phyloP scores from a whole-genome alignment of 2,329 filamentous ascomycete genomes.

The Cladophialophora bantiana region DNA sequence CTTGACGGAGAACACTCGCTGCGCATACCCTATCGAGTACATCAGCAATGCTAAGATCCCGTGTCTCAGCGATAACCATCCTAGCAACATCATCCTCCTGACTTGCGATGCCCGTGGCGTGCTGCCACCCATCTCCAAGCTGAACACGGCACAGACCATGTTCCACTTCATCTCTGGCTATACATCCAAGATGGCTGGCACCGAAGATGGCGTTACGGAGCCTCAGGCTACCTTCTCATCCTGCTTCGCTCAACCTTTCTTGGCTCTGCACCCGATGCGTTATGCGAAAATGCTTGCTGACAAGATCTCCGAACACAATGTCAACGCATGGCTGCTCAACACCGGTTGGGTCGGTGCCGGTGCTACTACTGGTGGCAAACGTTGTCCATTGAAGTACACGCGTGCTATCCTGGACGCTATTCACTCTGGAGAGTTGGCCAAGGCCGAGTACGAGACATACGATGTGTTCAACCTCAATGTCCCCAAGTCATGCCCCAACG shows the following conservation, averaged over 20 bases:
- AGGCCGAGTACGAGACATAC: slow-evolving; percentile 92
- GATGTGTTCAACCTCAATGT: slow-evolving; percentile 96
- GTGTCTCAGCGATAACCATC: slow-evolving; percentile 85
- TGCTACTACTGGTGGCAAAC: slow-evolving; percentile 89
- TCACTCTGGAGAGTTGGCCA: slow-evolving; percentile 93
- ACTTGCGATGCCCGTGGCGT: slow-evolving; percentile 98
- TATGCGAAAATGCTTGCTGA: slow-evolving; percentile 98
- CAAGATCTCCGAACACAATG: slow-evolving; percentile 94
- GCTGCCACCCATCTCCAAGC: slow-evolving; percentile 96
- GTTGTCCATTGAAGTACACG: slow-evolving; percentile 98
- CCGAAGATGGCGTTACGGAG: slow-evolving; percentile 95
- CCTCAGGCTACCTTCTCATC: slow-evolving; percentile 98
- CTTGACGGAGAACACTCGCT: slow-evolving; percentile 97
- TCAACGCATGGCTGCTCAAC: slow-evolving; percentile 98
- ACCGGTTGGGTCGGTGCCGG: slow-evolving; percentile 96
- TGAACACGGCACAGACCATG: slow-evolving; percentile 94
- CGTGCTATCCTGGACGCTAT: slow-evolving; percentile 98
- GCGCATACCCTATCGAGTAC: slow-evolving; percentile 98
- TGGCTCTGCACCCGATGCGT: slow-evolving; percentile 98
- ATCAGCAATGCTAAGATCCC: slow-evolving; percentile 99
- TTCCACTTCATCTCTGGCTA: slow-evolving; percentile 99
- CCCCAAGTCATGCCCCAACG: slow-evolving; percentile 87
- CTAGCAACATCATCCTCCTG: slow-evolving; percentile 95
- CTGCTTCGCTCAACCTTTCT: slow-evolving; percentile 99
- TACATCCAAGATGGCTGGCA: slow-evolving; percentile 99